Evolutionary conservation across 768 basidiomycete genomes (phyloP), one percentile per base, ranked within the genome.

Genomic region (Neoboletus brunneissimus): DNA sequence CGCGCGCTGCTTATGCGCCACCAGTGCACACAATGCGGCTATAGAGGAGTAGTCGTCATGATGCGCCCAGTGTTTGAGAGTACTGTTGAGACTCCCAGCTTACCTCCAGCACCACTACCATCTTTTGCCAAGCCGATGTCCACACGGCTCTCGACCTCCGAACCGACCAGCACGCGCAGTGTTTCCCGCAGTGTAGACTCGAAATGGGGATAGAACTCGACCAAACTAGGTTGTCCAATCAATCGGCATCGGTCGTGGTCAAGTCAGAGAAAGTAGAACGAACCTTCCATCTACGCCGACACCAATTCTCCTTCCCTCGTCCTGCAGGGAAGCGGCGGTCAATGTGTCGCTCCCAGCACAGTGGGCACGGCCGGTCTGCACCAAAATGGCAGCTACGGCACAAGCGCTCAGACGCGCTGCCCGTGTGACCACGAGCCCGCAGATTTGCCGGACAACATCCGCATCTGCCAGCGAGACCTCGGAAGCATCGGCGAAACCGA

Each of bases 91-190:
- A 52, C 18, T 18, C n/a, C 38, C 18, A n/a, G 37, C 89, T 75
- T 72, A 97, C 95, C 96, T 67, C 97, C 97, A 41, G 94, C 94
- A 37, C 96, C 97, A 66, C 92, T 95, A 13, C 97, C 97, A 64
- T 99, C 97, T 72, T 97, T 98, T 5, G 97, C 97, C 69, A 98
- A 70, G 37, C 93, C 96, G 64, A 98, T 90, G 48, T 87, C 81
- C 1, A 97, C 85, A 31, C 84, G 77, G 65, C 83, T 78, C 76
- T 95, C 93, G 8, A 90, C 85, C 32, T 90, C 85, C 40, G 82
- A 77, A 3, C 96, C 96, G 3, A 98, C 83, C 22, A 98, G 67
- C 4, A 74, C 68, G n/a, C 82, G 76, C 49, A 99, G 71, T 0
- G 94, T 87, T 43, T 85, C 84, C 18, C 93, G 81, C 52, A 97